Percentiles rank a stretch among this genome's conserved stretches.
Conservation (phyloP, 768 basidiomycete genomes). For the Antrodiella citrinella region DNA sequence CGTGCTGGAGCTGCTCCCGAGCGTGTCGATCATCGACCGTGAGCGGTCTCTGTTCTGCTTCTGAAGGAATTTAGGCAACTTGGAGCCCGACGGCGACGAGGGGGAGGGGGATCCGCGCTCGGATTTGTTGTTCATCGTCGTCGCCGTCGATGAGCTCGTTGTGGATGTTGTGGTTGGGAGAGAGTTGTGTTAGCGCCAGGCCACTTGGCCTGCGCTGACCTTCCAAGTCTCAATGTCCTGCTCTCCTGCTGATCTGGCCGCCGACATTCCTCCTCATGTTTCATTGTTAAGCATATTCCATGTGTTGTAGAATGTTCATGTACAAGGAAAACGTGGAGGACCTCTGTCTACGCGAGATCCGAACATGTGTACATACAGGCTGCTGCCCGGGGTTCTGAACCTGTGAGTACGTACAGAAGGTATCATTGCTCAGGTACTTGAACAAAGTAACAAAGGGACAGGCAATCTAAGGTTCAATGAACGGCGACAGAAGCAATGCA, state of each 20-base stretch:
- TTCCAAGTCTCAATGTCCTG: background rate
- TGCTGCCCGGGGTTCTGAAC: too few species aligned
- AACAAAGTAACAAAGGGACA: background rate
- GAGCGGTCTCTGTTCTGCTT: constrained; percentile 56
- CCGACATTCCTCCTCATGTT: too few species aligned
- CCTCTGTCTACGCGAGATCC: too few species aligned
- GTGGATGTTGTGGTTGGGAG: constrained; percentile 2
- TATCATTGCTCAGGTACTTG: too few species aligned
- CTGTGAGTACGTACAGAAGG: too few species aligned
- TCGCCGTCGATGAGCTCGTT: constrained; percentile 18
- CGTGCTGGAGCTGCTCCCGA: constrained; percentile 27
- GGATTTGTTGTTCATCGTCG: constrained; percentile 32
- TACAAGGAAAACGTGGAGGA: too few species aligned
- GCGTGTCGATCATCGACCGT: constrained; percentile 39
- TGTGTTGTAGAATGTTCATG: too few species aligned
- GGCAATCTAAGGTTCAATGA: background rate
- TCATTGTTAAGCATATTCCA: too few species aligned
- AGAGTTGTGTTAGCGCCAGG: background rate
- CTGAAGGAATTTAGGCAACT: constrained; percentile 62
- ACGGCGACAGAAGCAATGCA: background rate
- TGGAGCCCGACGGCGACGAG: constrained; percentile 35
- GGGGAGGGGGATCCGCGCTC: constrained; percentile 34
- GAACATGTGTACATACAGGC: too few species aligned
- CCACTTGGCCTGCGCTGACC: background rate
- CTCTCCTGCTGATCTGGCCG: background rate